These are phyloP conservation scores for Pseudogymnoascus verrucosus DNA, from an alignment of 2,329 filamentous ascomycete species.

Conservation along the genomic window DNA sequence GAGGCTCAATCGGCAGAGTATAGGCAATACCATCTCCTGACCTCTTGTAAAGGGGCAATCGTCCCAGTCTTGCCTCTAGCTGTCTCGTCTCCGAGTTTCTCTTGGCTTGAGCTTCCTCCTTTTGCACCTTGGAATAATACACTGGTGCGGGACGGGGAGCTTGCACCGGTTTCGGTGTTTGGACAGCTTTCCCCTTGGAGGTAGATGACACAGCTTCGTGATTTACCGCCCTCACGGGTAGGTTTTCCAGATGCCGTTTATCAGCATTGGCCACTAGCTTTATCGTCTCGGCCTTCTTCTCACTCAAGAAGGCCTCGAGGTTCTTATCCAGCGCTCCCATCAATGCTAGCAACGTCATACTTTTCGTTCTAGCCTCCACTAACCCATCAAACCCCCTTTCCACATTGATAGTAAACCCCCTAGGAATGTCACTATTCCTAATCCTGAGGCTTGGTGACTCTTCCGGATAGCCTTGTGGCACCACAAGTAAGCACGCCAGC, in stretches of 20 bases:
- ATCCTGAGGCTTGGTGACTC: conserved; percentile 52
- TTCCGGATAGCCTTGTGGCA: conserved; percentile 57
- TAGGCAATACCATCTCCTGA: conserved; percentile 63
- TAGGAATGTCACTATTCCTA: conserved; percentile 60
- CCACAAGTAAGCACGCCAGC: conserved; percentile 58
- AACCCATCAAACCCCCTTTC: conserved; percentile 65
- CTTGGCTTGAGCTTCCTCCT: conserved; percentile 51
- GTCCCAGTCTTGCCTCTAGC: conserved; percentile 66
- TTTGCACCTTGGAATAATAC: conserved; percentile 51
- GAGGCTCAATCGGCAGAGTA: conserved; percentile 61
- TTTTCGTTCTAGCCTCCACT: conserved; percentile 42
- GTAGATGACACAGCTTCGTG: conserved; percentile 10
- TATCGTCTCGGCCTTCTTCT: conserved; percentile 63
- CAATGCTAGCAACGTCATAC: conserved; percentile 54
- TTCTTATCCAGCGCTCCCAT: conserved; percentile 65
- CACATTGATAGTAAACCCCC: conserved; percentile 68
- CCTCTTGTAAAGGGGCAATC: conserved; percentile 58
- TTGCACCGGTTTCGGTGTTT: conserved; percentile 34
- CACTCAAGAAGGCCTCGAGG: conserved; percentile 60
- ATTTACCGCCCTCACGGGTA: conserved; percentile 21
- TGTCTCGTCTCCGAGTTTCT: conserved; percentile 61
- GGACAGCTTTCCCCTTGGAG: not conserved
- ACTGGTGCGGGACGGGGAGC: conserved; percentile 12
- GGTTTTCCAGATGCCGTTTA: conserved; percentile 25
- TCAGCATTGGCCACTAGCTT: conserved; percentile 44